Evolutionary conservation across 2,329 filamentous ascomycete species (phyloP).

Genomic region (Alternaria novae-zelandiae): DNA sequence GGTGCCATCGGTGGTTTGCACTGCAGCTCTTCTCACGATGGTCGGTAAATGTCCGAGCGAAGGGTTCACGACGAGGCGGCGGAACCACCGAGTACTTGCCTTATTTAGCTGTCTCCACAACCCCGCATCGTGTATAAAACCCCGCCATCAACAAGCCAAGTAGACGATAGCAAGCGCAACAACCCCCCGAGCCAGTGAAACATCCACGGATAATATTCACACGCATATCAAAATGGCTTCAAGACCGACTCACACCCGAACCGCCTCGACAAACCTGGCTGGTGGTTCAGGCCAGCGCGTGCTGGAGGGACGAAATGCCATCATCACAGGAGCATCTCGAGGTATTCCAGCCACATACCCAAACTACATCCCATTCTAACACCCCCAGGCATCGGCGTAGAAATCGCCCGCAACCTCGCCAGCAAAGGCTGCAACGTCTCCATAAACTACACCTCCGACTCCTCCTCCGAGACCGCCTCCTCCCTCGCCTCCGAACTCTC

Average conservation of each 20-base stretch:
- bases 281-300: constrained; percentile 41
- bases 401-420: constrained; percentile 72
- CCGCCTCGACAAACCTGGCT: constrained; percentile 49
- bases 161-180: not conserved
- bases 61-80: constrained; percentile 12
- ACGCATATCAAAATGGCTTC: constrained; percentile 42
- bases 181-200: not conserved
- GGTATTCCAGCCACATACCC: constrained; percentile 15
- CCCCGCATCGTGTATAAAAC: constrained; percentile 24
- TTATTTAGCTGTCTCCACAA: constrained; percentile 23
- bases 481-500: constrained; percentile 64
- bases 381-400: constrained; percentile 72
- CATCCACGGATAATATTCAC: not conserved
- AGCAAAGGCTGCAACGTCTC: constrained; percentile 73
- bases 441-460: constrained; percentile 73
- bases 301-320: constrained; percentile 74
- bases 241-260: constrained; percentile 44
- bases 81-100: constrained; percentile 23
- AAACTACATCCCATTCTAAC: constrained; percentile 1
- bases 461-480: constrained; percentile 59
- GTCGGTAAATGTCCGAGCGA: constrained; percentile 8
- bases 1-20: not conserved
- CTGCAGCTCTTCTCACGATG: not conserved
- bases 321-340: constrained; percentile 83
- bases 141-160: constrained; percentile 24